A percentile compares a stretch with the other conserved stretches of the same genome.
These are phyloP conservation scores for Eleusine indica DNA, from an alignment of 176 grass and related monocot genomes.

Conservation along the genomic window DNA sequence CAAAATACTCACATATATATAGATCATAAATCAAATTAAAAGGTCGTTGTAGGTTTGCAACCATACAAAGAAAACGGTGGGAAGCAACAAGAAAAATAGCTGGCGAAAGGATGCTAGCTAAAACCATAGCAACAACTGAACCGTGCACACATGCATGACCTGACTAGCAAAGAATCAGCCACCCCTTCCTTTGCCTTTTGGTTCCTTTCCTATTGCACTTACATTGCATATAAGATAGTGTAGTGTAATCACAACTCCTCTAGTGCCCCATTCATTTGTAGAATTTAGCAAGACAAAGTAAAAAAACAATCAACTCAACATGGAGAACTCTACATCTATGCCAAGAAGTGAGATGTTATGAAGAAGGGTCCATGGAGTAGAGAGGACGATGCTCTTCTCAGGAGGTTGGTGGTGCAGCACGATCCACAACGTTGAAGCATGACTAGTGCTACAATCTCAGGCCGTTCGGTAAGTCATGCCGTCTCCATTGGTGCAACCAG, in stretches of 20 bases:
- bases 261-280: not conserved
- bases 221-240: not conserved
- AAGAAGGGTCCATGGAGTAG: slow-evolving; percentile 58
- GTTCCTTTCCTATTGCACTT: not conserved
- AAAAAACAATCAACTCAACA: not conserved
- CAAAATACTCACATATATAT: not conserved
- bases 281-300: not conserved
- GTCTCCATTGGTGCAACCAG: slow-evolving; percentile 62
- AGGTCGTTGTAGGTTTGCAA: not conserved
- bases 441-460: slow-evolving; percentile 35
- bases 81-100: not conserved
- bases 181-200: not conserved
- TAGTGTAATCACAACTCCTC: not conserved
- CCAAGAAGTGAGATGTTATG: not conserved
- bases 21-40: not conserved
- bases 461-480: slow-evolving; percentile 57
- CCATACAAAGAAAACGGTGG: not conserved
- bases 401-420: slow-evolving; percentile 43
- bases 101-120: not conserved
- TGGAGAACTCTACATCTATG: not conserved
- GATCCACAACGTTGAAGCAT: slow-evolving; percentile 50
- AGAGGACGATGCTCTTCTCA: slow-evolving; percentile 52
- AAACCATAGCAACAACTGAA: not conserved
- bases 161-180: not conserved
- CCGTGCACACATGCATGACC: not conserved